Base-by-base conservation (phyloP, 2,329 filamentous ascomycete species). In the Fusarium begoniae region DNA sequence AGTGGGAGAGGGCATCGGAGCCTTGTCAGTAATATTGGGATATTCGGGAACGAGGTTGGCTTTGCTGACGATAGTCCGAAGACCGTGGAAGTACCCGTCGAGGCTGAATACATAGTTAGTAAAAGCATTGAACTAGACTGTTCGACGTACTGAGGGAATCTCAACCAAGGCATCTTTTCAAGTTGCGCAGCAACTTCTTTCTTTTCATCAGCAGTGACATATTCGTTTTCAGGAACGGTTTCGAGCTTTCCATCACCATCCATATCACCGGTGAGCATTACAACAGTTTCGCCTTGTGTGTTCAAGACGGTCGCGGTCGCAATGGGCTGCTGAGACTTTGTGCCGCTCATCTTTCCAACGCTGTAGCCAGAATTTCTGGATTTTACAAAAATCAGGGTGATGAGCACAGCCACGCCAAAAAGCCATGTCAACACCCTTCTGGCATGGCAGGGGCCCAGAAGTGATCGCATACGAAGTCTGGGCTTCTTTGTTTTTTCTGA, bases 11-110 rank as follows among this genome's bases (percentile, higher is more conserved):
- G 80, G 80, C 62, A 82, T 79, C 70, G 75, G 83, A 53, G 71
- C 83, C 59, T 76, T 75, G 30, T 77, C 80, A 15, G 79, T 77
- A 28, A 70, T 75, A 45, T 83, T 84, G 20, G 95, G 94, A 76
- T 94, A 97, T 80, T 97, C 94, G 1, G 94, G 89, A 20, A 87
- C 84, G 72, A 95, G 93, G 13, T 91, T 84, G 14, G 86, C 83
- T 54, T 89, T 85, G 32, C 88, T 84, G 5, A 95, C 90, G 65
- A 98, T 81, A 0, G 90, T 90, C 75, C 91, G 90, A 63, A 98
- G 86, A 10, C 95, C 95, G 45, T 92, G 91, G 81, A 94, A 94
- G 80, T 96, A 98, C 50, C 92, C 89, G 74, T 92, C 90, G 62
- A 98, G 90, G 76, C 96, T 97, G 72, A 20, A 12, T 38, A 40